A percentile compares a stretch with the other conserved stretches of the same genome.
phyloP scores from a whole-genome alignment of 306 rosid genomes.

The Cucumis hystrix region DNA sequence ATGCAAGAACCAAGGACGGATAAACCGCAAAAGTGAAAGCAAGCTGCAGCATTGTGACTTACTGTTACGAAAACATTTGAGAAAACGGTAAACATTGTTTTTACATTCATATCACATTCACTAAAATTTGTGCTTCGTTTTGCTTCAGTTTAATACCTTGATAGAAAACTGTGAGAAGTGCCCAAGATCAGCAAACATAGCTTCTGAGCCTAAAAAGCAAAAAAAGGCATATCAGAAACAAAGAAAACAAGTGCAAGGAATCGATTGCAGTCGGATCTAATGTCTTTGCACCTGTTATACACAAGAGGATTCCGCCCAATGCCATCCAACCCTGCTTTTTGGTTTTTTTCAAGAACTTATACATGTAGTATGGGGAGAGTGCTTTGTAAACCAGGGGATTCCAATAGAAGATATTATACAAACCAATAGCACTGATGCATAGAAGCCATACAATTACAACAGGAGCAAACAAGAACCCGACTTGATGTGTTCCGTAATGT shows the following conservation, averaged over 20 bases:
- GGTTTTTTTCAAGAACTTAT: conserved; percentile 71
- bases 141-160: conserved; percentile 23
- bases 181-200: conserved; percentile 97
- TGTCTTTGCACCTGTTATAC: conserved; percentile 60
- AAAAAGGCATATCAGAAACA: conserved; percentile 4
- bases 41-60: conserved; percentile 46
- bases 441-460: conserved; percentile 77
- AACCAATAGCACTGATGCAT: conserved; percentile 83
- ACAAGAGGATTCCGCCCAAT: conserved; percentile 76
- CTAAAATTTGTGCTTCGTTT: neutral
- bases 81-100: neutral
- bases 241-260: neutral
- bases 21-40: conserved; percentile 90
- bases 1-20: conserved; percentile 83
- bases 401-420: conserved; percentile 79
- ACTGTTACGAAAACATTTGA: conserved; percentile 13
- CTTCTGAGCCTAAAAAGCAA: conserved; percentile 71
- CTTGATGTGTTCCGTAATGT: conserved; percentile 84
- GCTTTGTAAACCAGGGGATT: conserved; percentile 85
- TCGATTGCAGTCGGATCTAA: neutral
- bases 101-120: neutral
- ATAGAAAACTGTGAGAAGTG: conserved; percentile 68
- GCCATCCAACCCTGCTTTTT: conserved; percentile 90
- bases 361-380: conserved; percentile 91
- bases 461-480: conserved; percentile 86